Evolutionary conservation across 78 protist genomes (phyloP).

Genomic region (Dictyostelium intermedium): DNA sequence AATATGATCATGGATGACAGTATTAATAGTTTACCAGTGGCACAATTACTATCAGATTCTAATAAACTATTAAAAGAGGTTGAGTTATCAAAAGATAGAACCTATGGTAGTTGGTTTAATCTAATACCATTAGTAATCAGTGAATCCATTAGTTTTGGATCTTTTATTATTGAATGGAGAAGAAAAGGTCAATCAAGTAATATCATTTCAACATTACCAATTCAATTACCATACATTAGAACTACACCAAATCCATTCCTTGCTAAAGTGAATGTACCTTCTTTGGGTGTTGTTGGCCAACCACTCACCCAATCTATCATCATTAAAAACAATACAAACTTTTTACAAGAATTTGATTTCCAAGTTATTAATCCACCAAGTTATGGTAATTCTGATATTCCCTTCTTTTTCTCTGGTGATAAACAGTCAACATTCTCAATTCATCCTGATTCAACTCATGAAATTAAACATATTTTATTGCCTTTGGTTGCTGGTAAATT

Average conservation of each 20-base stretch:
- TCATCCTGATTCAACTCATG: conserved; percentile 65
- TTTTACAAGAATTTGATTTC: conserved; percentile 65
- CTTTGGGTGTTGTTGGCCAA: conserved; percentile 33
- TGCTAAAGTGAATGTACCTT: conserved; percentile 17
- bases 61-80: background rate
- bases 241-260: conserved; percentile 48
- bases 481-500: conserved; percentile 73
- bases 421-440: conserved; percentile 19
- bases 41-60: conserved; percentile 8
- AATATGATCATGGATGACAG: background rate
- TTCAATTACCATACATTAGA: conserved; percentile 36
- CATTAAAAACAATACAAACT: conserved; percentile 51
- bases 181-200: background rate
- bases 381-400: conserved; percentile 45
- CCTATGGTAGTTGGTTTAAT: conserved; percentile 54
- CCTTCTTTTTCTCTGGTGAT: conserved; percentile 66
- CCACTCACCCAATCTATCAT: conserved; percentile 22
- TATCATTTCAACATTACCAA: background rate
- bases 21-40: conserved; percentile 10
- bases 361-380: conserved; percentile 46
- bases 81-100: conserved; percentile 23
- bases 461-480: conserved; percentile 55
- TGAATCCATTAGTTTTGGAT: conserved; percentile 52
- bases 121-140: conserved; percentile 45
- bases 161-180: conserved; percentile 18